Evolutionary conservation across 768 basidiomycete species (phyloP), one percentile per base, ranked within the genome.

Genomic region (Panellus pusillus): DNA sequence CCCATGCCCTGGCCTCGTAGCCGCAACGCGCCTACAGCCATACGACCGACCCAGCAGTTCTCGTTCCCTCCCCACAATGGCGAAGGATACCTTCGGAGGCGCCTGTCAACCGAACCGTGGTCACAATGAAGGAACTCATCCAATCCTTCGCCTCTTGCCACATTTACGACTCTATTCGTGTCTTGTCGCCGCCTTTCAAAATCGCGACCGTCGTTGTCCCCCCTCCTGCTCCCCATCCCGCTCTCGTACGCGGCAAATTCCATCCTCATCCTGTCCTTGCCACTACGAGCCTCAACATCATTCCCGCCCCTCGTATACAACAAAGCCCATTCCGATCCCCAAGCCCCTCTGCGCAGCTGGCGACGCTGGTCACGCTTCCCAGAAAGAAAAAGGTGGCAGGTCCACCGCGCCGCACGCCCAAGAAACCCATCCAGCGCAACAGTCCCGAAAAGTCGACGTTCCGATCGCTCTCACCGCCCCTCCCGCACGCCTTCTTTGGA

Each of bases 21-120:
- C 18, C 40, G 39, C 2, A 17, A 45, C 2, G 19, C 42, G 40
- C 38, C 47, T 0, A 42, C 55, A 17, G 42, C 41, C 38, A 57
- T 52, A 5, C 20, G 19, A 9, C 8, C 19, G 18, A 53, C 56
- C 7, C 51, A 39, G 37, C 13, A 48, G 9, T 65, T 57, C 32
- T 62, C 46, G 9, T 71, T 73, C 41, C 60, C 71, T 9, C n/a
- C 65, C 69, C 72, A 9, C 12, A 47, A 6, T 76, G 75, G 75
- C 36, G 39, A 41, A 70, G 74, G 11, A 64, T 45, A 40, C 64
- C 70, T 13, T 47, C 68, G 3, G 42, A 44, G 2, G 32, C 24
- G 6, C 40, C 42, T 1, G 39, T 28, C 4, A 2, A 18, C 27
- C 52, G 42, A 0, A 2, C 52, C 5, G 15, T 9, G 9, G 37